Base-by-base conservation (phyloP, 164 flowering plant genomes). In the Tetrastigma voinierianum region DNA sequence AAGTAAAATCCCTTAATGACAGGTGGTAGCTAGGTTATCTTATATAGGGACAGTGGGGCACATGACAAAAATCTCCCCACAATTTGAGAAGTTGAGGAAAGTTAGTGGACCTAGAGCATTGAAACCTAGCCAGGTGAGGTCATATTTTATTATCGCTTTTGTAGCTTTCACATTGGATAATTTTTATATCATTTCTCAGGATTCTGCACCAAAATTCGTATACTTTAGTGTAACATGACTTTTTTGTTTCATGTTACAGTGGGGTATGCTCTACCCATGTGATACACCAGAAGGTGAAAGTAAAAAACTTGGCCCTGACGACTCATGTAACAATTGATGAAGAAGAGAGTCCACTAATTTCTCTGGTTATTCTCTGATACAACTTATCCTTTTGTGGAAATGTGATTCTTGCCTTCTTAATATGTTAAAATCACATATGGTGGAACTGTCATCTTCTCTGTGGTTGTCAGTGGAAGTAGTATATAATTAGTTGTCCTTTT, bases 191-290 rank as follows among this genome's bases (percentile, higher is more conserved):
- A n/a, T n/a, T n/a, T n/a, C n/a, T n/a, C n/a, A n/a, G n/a, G n/a
- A n/a, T n/a, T n/a, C n/a, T n/a, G n/a, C n/a, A n/a, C 2, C 25
- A 45, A 17, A 59, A 52, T n/a, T n/a, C n/a, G n/a, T 64, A 12
- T 0, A 18, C 61, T 51, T n/a, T 51, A 10, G 20, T 20, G 32
- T 11, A 17, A 46, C 19, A 46, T 25, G 57, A 63, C 0, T 40
- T 7, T 18, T n/a, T n/a, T n/a, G n/a, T n/a, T n/a, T n/a, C n/a
- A 59, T 72, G 46, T 23, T 32, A 20, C 76, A 94, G 98, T 95
- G 97, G 97, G 99, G 99, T 32, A 90, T 95, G 99, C 93, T 95
- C 70, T 95, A 98, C 76, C n/a, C n/a, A n/a, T n/a, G n/a, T n/a
- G n/a, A n/a, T n/a, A n/a, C n/a, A n/a, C n/a, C n/a, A n/a, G n/a